Evolutionary conservation across 306 rosid species (phyloP).

Genomic region (Begonia peltatifolia): DNA sequence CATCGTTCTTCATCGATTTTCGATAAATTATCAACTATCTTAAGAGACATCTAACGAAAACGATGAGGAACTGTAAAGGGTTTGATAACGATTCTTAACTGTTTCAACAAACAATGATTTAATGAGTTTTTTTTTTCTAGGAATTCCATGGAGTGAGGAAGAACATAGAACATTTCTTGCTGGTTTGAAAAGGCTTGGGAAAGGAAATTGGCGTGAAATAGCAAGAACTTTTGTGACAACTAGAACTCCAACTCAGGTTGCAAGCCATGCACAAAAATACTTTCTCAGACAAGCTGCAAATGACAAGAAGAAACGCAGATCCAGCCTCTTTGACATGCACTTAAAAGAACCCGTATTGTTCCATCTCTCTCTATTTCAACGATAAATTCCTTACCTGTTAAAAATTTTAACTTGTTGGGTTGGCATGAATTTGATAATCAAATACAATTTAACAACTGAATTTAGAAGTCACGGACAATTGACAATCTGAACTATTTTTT

Average conservation of each 20-base stretch:
- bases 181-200: conserved; percentile 38
- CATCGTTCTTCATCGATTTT: too few species aligned
- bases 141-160: conserved; percentile 39
- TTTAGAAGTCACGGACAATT: too few species aligned
- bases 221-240: conserved; percentile 34
- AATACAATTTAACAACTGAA: too few species aligned
- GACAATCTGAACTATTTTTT: too few species aligned
- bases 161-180: conserved; percentile 38
- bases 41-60: too few species aligned
- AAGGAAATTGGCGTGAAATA: conserved; percentile 61
- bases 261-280: conserved; percentile 65
- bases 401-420: too few species aligned
- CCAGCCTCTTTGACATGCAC: conserved; percentile 46
- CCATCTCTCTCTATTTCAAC: background rate
- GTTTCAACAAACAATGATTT: too few species aligned
- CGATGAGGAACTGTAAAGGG: too few species aligned
- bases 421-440: too few species aligned
- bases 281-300: conserved; percentile 24
- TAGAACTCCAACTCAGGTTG: conserved; percentile 48
- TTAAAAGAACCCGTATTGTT: background rate
- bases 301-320: conserved; percentile 31
- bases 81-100: too few species aligned
- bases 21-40: too few species aligned
- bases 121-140: conserved; percentile 5
- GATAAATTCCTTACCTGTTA: too few species aligned